These are phyloP conservation scores for Castanea crenata DNA, from an alignment of 306 rosid genomes.

Conservation along the genomic window DNA sequence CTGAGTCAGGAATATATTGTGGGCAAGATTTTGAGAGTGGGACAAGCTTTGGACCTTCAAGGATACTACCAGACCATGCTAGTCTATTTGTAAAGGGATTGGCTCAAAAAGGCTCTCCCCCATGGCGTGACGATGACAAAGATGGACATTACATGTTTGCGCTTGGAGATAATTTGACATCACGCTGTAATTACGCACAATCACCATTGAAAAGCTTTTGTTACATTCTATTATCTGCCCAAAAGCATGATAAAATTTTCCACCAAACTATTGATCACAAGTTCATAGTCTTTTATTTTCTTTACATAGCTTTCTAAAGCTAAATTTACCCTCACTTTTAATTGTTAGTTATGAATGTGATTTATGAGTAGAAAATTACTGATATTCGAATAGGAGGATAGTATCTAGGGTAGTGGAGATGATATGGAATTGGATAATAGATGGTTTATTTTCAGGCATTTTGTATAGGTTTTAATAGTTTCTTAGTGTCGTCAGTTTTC, in stretches of 20 bases:
- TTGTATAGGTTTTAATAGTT: too few species aligned
- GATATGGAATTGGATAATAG: too few species aligned
- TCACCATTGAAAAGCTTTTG: constrained; percentile 45
- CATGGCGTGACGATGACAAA: constrained; percentile 97
- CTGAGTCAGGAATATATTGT: constrained; percentile 41
- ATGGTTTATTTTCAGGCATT: too few species aligned
- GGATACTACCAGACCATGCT: constrained; percentile 44
- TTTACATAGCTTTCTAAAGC: too few species aligned
- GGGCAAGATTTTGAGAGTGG: constrained; percentile 51
- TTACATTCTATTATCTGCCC: constrained; percentile 1
- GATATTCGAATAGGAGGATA: too few species aligned
- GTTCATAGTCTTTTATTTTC: too few species aligned
- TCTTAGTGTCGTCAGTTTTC: too few species aligned
- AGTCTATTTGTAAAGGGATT: constrained; percentile 64
- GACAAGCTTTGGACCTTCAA: constrained; percentile 47
- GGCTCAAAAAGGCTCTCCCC: constrained; percentile 96
- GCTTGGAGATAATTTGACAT: constrained; percentile 95
- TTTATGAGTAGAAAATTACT: too few species aligned
- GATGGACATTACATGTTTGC: constrained; percentile 99
- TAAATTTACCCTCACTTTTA: too few species aligned
- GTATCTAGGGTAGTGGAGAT: too few species aligned
- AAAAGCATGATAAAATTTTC: neutral
- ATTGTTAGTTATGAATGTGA: too few species aligned
- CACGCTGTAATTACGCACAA: constrained; percentile 93
- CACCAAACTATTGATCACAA: neutral